phyloP scores from a whole-genome alignment of 2,329 filamentous ascomycete species.

The Paramyrothecium sp. region DNA sequence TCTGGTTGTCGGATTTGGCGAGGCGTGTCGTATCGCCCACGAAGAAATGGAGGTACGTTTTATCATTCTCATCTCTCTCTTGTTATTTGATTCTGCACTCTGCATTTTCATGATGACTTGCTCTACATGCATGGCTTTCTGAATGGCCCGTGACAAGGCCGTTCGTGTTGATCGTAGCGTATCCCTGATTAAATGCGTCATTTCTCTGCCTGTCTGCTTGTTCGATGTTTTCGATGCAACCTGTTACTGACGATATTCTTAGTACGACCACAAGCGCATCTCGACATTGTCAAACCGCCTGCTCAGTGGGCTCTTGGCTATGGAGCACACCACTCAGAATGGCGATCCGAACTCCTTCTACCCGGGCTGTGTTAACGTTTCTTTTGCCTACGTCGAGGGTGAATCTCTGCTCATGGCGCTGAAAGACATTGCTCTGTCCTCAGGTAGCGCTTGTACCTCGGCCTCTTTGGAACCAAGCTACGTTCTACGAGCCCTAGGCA shows the following conservation, averaged over 20 bases:
- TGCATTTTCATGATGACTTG: constrained; percentile 68
- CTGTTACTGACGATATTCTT: constrained; percentile 17
- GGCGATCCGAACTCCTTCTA: constrained; percentile 83
- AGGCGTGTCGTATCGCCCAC: constrained; percentile 88
- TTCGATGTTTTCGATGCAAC: constrained; percentile 5
- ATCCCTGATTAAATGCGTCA: constrained; percentile 1
- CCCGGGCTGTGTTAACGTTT: constrained; percentile 96
- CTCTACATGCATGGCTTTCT: constrained; percentile 88
- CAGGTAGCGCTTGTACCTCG: constrained; percentile 94
- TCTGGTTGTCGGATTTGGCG: constrained; percentile 87
- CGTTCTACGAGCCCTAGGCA: constrained; percentile 89
- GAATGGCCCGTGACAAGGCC: constrained; percentile 66
- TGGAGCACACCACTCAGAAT: constrained; percentile 93
- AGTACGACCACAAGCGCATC: constrained; percentile 93
- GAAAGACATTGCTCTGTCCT: constrained; percentile 96
- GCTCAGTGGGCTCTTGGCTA: constrained; percentile 74
- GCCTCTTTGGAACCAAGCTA: constrained; percentile 96
- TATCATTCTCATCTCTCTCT: constrained; percentile 12
- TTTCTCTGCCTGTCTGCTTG: constrained; percentile 3
- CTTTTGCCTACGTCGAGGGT: constrained; percentile 96
- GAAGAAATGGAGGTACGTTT: constrained; percentile 84
- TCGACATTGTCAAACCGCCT: constrained; percentile 80
- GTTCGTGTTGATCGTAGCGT: constrained; percentile 63
- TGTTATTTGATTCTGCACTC: too few species aligned
- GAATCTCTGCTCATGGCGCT: constrained; percentile 97